Percentiles rank a stretch among this genome's conserved stretches.
These are phyloP conservation scores for Hypomyces perniciosus DNA, from an alignment of 2,329 filamentous ascomycete genomes.

Conservation along the genomic window DNA sequence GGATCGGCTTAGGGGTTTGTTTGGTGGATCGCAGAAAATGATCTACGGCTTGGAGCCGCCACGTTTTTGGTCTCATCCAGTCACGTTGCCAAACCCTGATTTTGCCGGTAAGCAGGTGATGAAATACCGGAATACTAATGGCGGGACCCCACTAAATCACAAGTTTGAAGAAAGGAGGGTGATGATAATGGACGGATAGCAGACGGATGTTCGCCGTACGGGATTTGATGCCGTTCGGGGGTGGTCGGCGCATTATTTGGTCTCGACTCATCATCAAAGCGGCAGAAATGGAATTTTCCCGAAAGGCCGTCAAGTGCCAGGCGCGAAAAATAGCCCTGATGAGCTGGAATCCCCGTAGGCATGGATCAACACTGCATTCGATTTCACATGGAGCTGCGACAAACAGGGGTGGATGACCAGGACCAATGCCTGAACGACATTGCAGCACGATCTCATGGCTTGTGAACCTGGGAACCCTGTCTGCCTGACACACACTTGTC, in stretches of 20 bases:
- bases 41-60: constrained; percentile 11
- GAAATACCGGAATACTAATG: neutral
- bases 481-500: constrained; percentile 2
- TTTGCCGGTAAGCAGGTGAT: constrained; percentile 8
- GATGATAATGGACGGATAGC: neutral
- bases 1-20: neutral
- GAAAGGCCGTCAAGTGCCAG: neutral
- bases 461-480: constrained; percentile 8
- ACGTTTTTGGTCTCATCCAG: constrained; percentile 7
- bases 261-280: too few species aligned
- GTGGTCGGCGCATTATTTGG: too few species aligned
- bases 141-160: neutral
- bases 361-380: too few species aligned
- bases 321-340: too few species aligned
- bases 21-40: constrained; percentile 9
- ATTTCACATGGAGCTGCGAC: constrained; percentile 5
- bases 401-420: constrained; percentile 8
- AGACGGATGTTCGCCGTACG: neutral
- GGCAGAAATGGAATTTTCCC: neutral
- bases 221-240: too few species aligned
- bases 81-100: constrained; percentile 6
- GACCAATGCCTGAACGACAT: constrained; percentile 6
- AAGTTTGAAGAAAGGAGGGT: neutral
- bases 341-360: too few species aligned
- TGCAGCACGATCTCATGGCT: neutral